Conservation (phyloP, 78 protist genomes). For the Dictyostelium purpureum region DNA sequence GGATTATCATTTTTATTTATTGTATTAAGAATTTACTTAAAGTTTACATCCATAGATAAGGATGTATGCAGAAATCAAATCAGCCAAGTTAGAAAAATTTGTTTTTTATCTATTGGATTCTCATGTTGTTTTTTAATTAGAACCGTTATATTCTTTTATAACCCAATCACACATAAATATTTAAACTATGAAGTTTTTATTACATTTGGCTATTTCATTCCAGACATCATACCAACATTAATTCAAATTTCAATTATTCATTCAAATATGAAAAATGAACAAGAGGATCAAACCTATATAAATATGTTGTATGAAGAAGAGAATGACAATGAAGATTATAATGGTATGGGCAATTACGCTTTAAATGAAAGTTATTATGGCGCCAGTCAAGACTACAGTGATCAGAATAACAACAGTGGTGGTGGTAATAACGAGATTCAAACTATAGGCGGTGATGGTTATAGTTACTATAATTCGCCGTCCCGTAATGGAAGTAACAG, state of each 20-base stretch:
- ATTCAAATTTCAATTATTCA: constrained; percentile 30
- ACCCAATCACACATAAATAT: constrained; percentile 52
- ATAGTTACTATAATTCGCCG: too few relatives aligned
- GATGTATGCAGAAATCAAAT: constrained; percentile 61
- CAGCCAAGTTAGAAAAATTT: constrained; percentile 34
- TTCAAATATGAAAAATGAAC: constrained; percentile 46
- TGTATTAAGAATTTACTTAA: constrained; percentile 36
- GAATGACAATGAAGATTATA: constrained; percentile 47
- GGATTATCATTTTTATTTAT: constrained; percentile 35
- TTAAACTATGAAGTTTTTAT: constrained; percentile 45
- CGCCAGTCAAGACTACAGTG: too few relatives aligned
- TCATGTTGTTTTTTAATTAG: constrained; percentile 32
- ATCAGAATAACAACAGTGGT: too few relatives aligned
- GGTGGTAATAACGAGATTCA: too few relatives aligned
- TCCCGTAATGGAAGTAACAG: too few relatives aligned
- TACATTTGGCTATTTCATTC: constrained; percentile 64
- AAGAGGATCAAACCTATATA: constrained; percentile 16
- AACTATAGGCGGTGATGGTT: too few relatives aligned
- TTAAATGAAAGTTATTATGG: too few relatives aligned
- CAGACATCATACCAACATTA: constrained; percentile 58
- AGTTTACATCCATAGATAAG: constrained; percentile 35
- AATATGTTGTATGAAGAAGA: constrained; percentile 51
- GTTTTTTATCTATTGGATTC: constrained; percentile 17
- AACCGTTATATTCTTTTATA: constrained; percentile 36
- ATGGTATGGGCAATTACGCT: too few relatives aligned